Conservation (phyloP, 495 filamentous ascomycete genomes). For the Venustampulla echinocandica region DNA sequence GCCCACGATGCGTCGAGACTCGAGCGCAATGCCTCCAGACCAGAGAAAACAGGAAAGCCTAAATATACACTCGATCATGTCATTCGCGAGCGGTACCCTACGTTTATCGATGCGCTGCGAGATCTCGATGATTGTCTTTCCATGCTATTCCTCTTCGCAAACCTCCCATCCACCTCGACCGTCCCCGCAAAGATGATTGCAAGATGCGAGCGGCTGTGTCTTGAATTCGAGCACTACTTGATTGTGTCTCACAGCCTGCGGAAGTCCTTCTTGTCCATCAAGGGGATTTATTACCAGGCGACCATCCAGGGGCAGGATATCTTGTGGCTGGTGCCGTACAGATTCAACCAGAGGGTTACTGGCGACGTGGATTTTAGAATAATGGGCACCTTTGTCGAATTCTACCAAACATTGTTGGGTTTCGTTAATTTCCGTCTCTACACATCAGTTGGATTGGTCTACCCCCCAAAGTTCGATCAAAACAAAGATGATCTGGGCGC, state of each 20-base stretch:
- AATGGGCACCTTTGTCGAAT: slow-evolving; percentile 98
- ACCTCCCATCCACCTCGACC: slow-evolving; percentile 77
- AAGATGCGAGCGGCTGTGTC: slow-evolving; percentile 79
- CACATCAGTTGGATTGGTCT: slow-evolving; percentile 80
- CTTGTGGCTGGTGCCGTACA: slow-evolving; percentile 93
- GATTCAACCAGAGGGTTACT: slow-evolving; percentile 87
- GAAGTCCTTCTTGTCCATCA: slow-evolving; percentile 95
- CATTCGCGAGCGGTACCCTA: slow-evolving; percentile 95
- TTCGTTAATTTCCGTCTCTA: slow-evolving; percentile 95
- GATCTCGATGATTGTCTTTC: slow-evolving; percentile 96
- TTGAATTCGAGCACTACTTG: slow-evolving; percentile 95
- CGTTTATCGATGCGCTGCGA: slow-evolving; percentile 86
- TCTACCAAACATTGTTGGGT: slow-evolving; percentile 90
- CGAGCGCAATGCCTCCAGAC: slow-evolving; percentile 52
- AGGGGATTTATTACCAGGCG: slow-evolving; percentile 98
- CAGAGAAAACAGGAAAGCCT: slow-evolving; percentile 79
- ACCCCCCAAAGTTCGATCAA: slow-evolving; percentile 88
- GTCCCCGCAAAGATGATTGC: slow-evolving; percentile 90
- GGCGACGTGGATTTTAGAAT: slow-evolving; percentile 95
- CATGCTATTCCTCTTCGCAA: slow-evolving; percentile 94
- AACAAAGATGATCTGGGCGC: slow-evolving; percentile 79
- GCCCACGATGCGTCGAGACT: slow-evolving; percentile 67
- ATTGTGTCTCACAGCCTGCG: slow-evolving; percentile 82
- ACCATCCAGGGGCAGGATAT: slow-evolving; percentile 98
- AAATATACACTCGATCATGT: slow-evolving; percentile 89